Base-by-base conservation (phyloP, 148 eudicot species). In the Simmondsia chinensis region DNA sequence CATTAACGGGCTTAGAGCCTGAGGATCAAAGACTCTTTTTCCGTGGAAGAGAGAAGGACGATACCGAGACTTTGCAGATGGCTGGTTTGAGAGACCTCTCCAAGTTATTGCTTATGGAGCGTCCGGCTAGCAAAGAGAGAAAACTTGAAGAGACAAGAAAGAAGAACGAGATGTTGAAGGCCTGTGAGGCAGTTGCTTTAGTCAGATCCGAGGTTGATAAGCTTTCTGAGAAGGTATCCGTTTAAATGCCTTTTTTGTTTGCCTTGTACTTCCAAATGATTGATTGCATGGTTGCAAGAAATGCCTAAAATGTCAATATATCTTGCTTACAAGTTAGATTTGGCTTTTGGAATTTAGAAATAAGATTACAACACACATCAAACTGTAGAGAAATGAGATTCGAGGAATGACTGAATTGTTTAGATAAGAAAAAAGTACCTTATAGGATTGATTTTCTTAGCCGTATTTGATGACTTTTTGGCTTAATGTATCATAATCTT, bases 41-140 rank as follows among this genome's bases (percentile, higher is more conserved):
- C 72, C 69, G 85, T 54, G 94, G 88, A 54, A 82, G 76, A 54
- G 85, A 81, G 63, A 82, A 74, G 57, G 95, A 65, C 29, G 85
- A 85, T 56, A 37, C 59, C 27, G 86, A 79, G 36, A 29, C 53
- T 43, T 49, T 91, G 63, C 63, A 63, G 15, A 46, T 67, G 62
- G 82, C 76, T 5, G 95, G 97, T 50, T 57, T 91, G 46, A 91
- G 74, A 66, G 79, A 91, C 51, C 60, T 62, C 38, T 76, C 95
- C 4, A 85, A 85, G 72, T 41, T 91, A 52, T 61, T 91, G 56
- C 69, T 82, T n/a, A 58, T 72, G 76, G 82, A 82, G 62, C 68
- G 58, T 29, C 49, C 50, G n/a, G 54, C 62, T 20, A 60, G 48
- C 50, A 57, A 52, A 37, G 87, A 76, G 53, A 68, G 35, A 39